Base-by-base conservation (phyloP, 169 alveolate species). In the Eimeria sp. region DNA sequence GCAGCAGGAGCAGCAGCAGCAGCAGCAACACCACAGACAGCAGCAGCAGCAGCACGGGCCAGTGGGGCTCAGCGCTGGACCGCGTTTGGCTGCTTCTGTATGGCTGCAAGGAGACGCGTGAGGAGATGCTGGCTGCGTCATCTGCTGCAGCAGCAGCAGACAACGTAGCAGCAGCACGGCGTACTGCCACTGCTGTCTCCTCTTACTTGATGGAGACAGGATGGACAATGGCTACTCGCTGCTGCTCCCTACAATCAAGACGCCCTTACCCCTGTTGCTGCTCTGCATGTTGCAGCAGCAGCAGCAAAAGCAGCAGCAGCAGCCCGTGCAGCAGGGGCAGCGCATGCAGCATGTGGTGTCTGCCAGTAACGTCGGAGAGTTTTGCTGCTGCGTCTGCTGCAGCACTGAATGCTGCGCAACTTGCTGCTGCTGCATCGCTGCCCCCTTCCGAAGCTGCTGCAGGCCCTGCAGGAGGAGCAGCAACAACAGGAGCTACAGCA, bases 321-420 rank as follows among this genome's bases (percentile, higher is more conserved):
- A 45, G 9, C 43, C 5, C 40, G 65, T 78, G 89, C 67, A 78
- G 65, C 89, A 78, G 30, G 89, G 89, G 89, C 16, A 47, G 67
- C 89, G 89, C 89, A 45, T 78, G 89, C 89, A 78, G 67, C 89
- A 45, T n/a, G 67, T 78, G 89, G 89, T n/a, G 34, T 47, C 18
- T 78, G 61, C 89, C 89, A 6, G 65, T 47, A 25, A 78, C 89
- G 49, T 78, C 89, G 16, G 89, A 78, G 65, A 78, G 65, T 58
- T 78, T 78, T 78, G 89, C 89, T 78, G 89, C 43, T 20, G 89
- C 25, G 47, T 78, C 89, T 13, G 61, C 89, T 40, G 89, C 61
- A 13, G 89, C 89, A 13, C 30, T 78, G 61, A 25, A 34, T 51
- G 89, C 89, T 27, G 89, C 89, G 0, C 61, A 40, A n/a, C 43